Percentiles rank a stretch among this genome's conserved stretches.
phyloP scores from a whole-genome alignment of 495 filamentous ascomycete genomes.

The Friedmanniomyces endolithicus region DNA sequence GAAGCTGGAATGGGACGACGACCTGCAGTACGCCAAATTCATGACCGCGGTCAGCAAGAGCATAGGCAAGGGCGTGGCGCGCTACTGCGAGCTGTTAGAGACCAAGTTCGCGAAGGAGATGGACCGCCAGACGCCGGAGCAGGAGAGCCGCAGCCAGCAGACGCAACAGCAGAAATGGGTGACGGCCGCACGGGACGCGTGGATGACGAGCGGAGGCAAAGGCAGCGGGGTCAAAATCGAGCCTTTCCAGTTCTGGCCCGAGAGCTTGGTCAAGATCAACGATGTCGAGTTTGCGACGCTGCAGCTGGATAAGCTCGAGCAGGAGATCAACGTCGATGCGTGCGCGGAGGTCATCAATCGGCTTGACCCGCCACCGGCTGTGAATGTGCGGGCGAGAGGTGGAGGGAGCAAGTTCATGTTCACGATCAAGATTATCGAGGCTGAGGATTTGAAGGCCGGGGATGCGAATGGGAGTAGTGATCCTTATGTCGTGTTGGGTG shows the following conservation, averaged over 20 bases:
- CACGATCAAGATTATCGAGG: constrained; percentile 97
- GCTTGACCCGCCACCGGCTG: constrained; percentile 44
- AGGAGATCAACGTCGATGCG: constrained; percentile 81
- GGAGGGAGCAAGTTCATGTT: constrained; percentile 79
- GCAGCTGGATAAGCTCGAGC: constrained; percentile 81
- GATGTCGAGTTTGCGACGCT: constrained; percentile 88
- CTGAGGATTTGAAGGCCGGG: constrained; percentile 95
- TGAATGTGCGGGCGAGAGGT: constrained; percentile 39
- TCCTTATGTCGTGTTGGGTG: constrained; percentile 91
- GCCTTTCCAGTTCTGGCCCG: constrained; percentile 92
- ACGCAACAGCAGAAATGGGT: constrained; percentile 84
- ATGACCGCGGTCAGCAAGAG: constrained; percentile 91
- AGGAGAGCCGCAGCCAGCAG: constrained; percentile 62
- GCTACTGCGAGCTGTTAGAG: constrained; percentile 87
- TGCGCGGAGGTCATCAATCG: constrained; percentile 71
- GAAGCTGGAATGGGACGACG: constrained; percentile 80
- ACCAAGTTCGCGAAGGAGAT: constrained; percentile 80
- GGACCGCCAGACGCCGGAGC: constrained; percentile 78
- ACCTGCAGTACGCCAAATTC: constrained; percentile 86
- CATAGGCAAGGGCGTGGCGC: constrained; percentile 67
- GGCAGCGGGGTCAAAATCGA: constrained; percentile 68
- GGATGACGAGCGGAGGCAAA: constrained; percentile 12
- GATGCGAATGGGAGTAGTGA: constrained; percentile 91
- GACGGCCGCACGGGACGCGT: constrained; percentile 70
- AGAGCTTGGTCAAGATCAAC: constrained; percentile 97